phyloP scores from a whole-genome alignment of 1,284 basidiomycete species.

The Xerocomus cyaneibrunnescens region DNA sequence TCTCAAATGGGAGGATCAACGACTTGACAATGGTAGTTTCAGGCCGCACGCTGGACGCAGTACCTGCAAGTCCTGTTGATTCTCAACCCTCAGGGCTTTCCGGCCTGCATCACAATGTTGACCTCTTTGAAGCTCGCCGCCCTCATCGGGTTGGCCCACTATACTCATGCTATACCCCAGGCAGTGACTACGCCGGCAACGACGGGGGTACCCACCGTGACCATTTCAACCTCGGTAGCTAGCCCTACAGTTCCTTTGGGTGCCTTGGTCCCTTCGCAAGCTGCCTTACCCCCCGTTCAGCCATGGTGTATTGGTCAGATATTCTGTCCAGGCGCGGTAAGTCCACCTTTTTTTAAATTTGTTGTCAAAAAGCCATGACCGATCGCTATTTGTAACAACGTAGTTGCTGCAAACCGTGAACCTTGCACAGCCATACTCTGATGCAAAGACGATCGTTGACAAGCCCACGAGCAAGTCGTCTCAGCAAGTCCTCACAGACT shows the following conservation, averaged over 20 bases:
- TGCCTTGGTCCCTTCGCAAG: conserved; percentile 65
- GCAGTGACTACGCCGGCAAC: conserved; percentile 9
- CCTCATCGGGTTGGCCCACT: conserved; percentile 17
- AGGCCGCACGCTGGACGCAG: no score
- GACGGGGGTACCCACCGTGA: conserved; percentile 35
- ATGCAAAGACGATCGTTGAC: conserved; percentile 91
- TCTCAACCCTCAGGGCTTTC: background rate
- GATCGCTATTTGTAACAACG: background rate
- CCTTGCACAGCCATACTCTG: conserved; percentile 70
- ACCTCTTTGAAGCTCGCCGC: conserved; percentile 6
- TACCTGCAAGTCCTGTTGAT: no score
- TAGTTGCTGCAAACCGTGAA: conserved; percentile 86
- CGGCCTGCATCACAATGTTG: conserved; percentile 9
- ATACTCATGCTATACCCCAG: conserved; percentile 14
- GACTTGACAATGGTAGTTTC: no score
- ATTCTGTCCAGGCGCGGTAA: conserved; percentile 77
- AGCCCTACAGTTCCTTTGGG: conserved; percentile 58
- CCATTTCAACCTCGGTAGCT: conserved; percentile 62
- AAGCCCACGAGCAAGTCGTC: conserved; percentile 76
- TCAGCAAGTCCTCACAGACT: conserved; percentile 69
- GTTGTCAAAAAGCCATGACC: background rate
- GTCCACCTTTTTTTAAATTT: conserved; percentile 35
- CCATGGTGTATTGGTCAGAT: conserved; percentile 79
- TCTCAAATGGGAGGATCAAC: no score
- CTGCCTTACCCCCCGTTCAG: conserved; percentile 68